Base-by-base conservation (phyloP, 2,329 filamentous ascomycete species). In the Colletotrichum sp. region DNA sequence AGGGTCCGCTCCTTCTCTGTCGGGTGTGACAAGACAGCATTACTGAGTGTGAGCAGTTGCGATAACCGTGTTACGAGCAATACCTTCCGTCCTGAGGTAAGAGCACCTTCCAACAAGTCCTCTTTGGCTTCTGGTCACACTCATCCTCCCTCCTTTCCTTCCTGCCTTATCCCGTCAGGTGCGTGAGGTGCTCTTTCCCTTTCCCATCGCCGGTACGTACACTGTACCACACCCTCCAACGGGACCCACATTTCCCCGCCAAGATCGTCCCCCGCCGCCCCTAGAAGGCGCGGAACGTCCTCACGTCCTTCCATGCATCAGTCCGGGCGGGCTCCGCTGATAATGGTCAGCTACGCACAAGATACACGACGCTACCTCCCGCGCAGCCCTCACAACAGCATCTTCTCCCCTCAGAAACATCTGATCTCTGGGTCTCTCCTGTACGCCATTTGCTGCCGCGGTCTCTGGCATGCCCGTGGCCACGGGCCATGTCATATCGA, bases 221-320 rank as follows among this genome's bases (percentile, higher is more conserved):
- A 8, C 0, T 36, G 15, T 16, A 36, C 15, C 34, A 36, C 34
- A 36, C 34, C 34, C 27, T 34, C 32, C 55, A 8, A 25, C 34
- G 8, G 15, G 39, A 4, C 49, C 44, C 70, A 30, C 13, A 16
- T 29, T 49, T 34, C 57, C 63, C 72, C 62, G 72, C 72, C 72
- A 72, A 72, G 69, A 72, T 75, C 64, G 62, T 25, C 25, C 32
- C 62, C 55, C 30, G 55, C 70, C 57, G 64, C 39, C 64, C 44
- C 64, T 76, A 76, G 74, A 76, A 76, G 70, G 36, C 59, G 70
- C 59, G 70, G 74, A 76, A 74, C 27, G 74, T 69, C 32, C 74
- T 76, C 73, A 74, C 27, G 74, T 69, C 32, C 74, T 76, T 76
- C 74, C 29, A 74, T 76, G 74, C 74, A 73, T 69, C 32, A 73